Base-by-base conservation (phyloP, 2,329 filamentous ascomycete species). In the Niveomyces coronatus region DNA sequence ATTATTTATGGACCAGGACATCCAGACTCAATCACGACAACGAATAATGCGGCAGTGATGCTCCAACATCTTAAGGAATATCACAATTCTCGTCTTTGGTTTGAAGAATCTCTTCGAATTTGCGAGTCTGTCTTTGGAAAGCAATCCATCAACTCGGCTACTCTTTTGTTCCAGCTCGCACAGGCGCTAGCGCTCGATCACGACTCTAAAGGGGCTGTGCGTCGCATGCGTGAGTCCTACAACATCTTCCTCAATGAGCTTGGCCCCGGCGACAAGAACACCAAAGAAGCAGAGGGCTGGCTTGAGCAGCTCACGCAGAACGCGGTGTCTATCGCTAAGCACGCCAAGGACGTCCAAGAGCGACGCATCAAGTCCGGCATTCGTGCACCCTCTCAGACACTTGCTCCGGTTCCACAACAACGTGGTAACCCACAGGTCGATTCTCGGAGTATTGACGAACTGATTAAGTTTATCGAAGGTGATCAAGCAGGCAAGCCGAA, bases 31-130 rank as follows among this genome's bases (percentile, higher is more conserved):
- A 95, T 98, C 62, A 98, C 93, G 8, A 96, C 91, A 13, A 82
- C 96, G 63, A 98, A 96, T 74, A 98, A 98, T 54, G 89, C 86
- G 15, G 91, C 91, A 7, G 91, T 98, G 43, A 98, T 98, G 91
- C 77, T 98, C 42, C 91, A 98, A 63, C 81, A 87, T 40, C 74
- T 95, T 51, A 94, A 96, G 70, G 80, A 84, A 44, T 98, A 94
- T 66, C 82, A 89, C 51, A 86, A 94, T 62, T 96, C 89, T 31
- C 82, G 91, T 36, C 71, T 89, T 45, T 98, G 91, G 91, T 98
- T 98, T 55, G 91, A 96, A 62, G 82, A 86, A 47, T 93, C 88
- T 9, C 76, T 96, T 36, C 73, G 76, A 30, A 81, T 96, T 45
- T 95, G 88, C 58, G 87, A 95, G 62, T 76, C 81, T 31, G 79